Base-by-base conservation (phyloP, 2,329 filamentous ascomycete species). In the Chaetomium olivaceum region DNA sequence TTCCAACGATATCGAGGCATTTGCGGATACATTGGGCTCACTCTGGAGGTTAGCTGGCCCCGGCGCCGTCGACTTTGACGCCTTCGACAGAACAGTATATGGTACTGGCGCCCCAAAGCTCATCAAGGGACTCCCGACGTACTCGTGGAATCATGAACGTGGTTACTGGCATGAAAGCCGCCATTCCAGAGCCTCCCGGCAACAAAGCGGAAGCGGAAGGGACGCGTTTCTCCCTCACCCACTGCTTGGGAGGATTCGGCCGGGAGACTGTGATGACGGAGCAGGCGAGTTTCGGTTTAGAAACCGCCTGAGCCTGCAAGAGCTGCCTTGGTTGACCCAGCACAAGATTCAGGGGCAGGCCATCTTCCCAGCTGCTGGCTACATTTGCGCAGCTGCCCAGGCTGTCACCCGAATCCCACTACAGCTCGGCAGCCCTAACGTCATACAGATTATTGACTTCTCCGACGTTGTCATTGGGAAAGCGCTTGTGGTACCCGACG, bases 241-340 rank as follows among this genome's bases (percentile, higher is more conserved):
- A 6, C 27, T 29, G 27, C 6, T 29, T 29, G 27, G 27, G 27
- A 29, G 27, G 6, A 29, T 29, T 29, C 27, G 27, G 27, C 27
- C 27, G 27, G 27, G 27, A 29, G 27, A 29, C 27, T 29, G 27
- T 6, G 27, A 29, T 29, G 27, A 29, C 6, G 27, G 27, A 11
- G 12, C 7, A 12, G 21, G 23, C 11, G 48, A 51, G 48, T 4
- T 51, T 11, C 8, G 23, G 23, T 51, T 23, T 1, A 51, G 48
- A 11, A 51, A 51, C 48, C 9, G 9, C 23, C 9, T 27, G 2
- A 23, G 21, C 12, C 48, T 21, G 8, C 48, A 4, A 21, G 4
- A 51, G 9, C 12, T 5, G 4, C 48, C 48, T 0, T 83, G 81
- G 81, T 67, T 82, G 1, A 48, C 67, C 0, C 76, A 80, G 5